Percentiles rank a stretch among this genome's conserved stretches.
These are phyloP conservation scores for Ricinus communis DNA, from an alignment of 345 rosid species.

Conservation along the genomic window DNA sequence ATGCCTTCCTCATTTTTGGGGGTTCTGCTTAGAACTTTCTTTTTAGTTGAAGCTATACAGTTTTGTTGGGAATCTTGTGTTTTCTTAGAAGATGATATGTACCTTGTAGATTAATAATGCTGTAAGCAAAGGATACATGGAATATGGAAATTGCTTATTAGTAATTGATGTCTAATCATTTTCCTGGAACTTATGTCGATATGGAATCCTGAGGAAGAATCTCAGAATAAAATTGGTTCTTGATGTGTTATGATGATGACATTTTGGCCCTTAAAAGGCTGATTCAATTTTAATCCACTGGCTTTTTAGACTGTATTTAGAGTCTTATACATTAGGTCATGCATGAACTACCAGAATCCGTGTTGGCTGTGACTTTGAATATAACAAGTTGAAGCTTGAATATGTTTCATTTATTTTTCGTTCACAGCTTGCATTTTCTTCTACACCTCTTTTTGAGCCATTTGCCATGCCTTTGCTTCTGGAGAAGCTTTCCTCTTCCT, in stretches of 20 bases:
- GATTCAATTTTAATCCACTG: not conserved
- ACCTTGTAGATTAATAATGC: too few relatives aligned
- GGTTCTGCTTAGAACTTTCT: not conserved
- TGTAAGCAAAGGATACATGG: not conserved
- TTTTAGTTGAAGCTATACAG: not conserved
- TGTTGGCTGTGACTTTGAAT: constrained; percentile 1
- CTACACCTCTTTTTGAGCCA: constrained; percentile 89
- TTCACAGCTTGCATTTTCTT: constrained; percentile 68
- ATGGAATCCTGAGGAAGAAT: not conserved
- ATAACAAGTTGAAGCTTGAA: not conserved
- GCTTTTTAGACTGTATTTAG: not conserved
- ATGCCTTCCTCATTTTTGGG: not conserved
- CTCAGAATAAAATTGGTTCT: not conserved
- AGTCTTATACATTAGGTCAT: not conserved
- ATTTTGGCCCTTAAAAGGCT: not conserved
- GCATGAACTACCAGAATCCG: not conserved
- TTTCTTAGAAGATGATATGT: constrained; percentile 1
- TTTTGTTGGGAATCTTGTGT: not conserved
- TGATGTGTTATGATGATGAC: not conserved
- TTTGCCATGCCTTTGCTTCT: constrained; percentile 81
- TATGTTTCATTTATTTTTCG: not conserved
- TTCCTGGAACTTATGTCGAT: not conserved
- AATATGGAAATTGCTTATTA: not conserved
- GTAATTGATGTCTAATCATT: not conserved
- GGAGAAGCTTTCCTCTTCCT: constrained; percentile 87